Conservation (phyloP, 1,139 yeast genomes). For the Yamadazyma blattariae region DNA sequence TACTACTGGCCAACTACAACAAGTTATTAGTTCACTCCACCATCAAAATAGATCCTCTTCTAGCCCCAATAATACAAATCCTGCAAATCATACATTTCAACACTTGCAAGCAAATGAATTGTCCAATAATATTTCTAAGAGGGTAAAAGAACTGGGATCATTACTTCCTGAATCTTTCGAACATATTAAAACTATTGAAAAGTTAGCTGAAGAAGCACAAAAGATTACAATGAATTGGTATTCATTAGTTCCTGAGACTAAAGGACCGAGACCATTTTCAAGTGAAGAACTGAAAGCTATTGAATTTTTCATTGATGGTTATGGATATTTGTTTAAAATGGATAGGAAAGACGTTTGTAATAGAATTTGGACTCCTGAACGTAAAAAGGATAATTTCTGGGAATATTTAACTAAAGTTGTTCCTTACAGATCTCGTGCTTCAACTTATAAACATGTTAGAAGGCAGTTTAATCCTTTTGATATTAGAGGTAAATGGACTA, state of each 20-base stretch:
- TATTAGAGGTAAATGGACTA: conserved; percentile 86
- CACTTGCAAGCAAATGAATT: conserved; percentile 5
- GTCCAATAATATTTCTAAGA: conserved; percentile 7
- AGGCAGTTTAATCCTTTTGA: conserved; percentile 84
- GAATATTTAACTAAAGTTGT: conserved; percentile 71
- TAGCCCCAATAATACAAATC: conserved; percentile 1
- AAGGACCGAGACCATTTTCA: conserved; percentile 51
- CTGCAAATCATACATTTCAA: conserved; percentile 9
- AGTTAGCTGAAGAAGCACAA: conserved; percentile 36
- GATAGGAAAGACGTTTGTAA: conserved; percentile 69
- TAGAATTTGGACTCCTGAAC: conserved; percentile 82
- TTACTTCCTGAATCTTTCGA: conserved; percentile 19
- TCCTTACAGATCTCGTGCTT: conserved; percentile 82
- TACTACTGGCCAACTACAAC: conserved; percentile 28
- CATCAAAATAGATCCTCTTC: conserved; percentile 1
- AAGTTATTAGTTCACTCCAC: conserved; percentile 17
- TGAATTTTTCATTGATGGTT: conserved; percentile 68
- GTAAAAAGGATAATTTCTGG: conserved; percentile 89
- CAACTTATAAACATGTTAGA: conserved; percentile 88
- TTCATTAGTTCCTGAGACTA: conserved; percentile 27
- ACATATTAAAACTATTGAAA: conserved; percentile 29
- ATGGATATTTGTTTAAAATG: conserved; percentile 59
- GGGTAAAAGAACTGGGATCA: too few species aligned
- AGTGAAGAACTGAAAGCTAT: conserved; percentile 66
- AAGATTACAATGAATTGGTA: conserved; percentile 38